Conservation (phyloP, 1,139 yeast species). For the Debaryomycetaceae sp. region DNA sequence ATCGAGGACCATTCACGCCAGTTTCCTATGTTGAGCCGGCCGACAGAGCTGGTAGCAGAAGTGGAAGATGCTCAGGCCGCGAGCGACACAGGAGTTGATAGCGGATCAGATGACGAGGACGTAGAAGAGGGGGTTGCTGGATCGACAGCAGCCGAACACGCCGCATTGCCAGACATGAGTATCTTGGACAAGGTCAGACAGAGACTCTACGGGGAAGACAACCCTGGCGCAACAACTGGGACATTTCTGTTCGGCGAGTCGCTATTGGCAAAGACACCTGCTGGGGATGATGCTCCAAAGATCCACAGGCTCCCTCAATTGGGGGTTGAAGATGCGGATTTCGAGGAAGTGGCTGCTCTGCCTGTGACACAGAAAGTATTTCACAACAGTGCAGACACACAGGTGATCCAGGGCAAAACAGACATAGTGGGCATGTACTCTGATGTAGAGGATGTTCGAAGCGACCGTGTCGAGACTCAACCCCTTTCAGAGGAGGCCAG, state of each 20-base stretch:
- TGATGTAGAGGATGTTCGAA: not conserved
- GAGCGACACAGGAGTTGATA: constrained; percentile 3
- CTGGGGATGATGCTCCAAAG: not conserved
- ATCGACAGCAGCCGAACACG: not conserved
- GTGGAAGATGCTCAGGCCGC: constrained; percentile 1
- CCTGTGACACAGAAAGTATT: not conserved
- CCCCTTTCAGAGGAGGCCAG: constrained; percentile 18
- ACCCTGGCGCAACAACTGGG: not conserved
- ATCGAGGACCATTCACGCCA: constrained; percentile 13
- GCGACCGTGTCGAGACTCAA: not conserved
- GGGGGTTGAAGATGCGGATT: constrained; percentile 10
- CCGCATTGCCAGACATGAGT: constrained; percentile 3
- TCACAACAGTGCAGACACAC: not conserved
- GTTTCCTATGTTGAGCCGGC: not conserved
- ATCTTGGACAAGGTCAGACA: constrained; percentile 8
- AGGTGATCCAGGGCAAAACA: not conserved
- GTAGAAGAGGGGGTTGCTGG: not conserved
- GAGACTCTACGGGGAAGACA: constrained; percentile 6
- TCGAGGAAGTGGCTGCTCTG: not conserved
- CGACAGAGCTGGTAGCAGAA: constrained; percentile 1
- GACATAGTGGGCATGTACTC: not conserved
- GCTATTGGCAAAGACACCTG: not conserved
- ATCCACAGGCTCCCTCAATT: constrained; percentile 10
- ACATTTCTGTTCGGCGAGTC: not conserved
- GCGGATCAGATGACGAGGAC: constrained; percentile 2